Conservation (phyloP, 139 green algal genomes). For the Chlorella sorokiniana region DNA sequence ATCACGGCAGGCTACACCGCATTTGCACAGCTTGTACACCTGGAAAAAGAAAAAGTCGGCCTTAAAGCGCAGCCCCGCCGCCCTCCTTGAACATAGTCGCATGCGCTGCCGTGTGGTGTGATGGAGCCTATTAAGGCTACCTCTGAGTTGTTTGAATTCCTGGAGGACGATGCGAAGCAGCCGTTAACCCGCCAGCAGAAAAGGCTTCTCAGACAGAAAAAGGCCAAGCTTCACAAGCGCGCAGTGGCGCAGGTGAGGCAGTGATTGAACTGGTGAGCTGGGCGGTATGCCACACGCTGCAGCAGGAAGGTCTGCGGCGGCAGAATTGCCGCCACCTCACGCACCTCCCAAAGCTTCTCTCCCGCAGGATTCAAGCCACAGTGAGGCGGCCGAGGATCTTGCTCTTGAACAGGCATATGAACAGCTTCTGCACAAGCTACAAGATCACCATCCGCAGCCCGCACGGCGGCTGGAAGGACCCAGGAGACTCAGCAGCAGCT, state of each 20-base stretch:
- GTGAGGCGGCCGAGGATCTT: neutral
- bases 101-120: neutral
- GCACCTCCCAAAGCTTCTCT: neutral
- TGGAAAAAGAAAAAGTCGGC: too few species aligned
- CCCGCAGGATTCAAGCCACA: slow-evolving; percentile 22
- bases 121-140: too few species aligned
- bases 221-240: neutral
- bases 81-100: too few species aligned
- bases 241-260: slow-evolving; percentile 8
- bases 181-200: neutral
- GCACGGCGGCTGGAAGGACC: neutral
- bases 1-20: too few species aligned
- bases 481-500: neutral
- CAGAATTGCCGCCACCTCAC: neutral
- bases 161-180: neutral
- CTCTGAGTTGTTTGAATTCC: too few species aligned
- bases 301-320: neutral
- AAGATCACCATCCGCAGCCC: neutral
- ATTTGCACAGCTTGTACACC: too few species aligned
- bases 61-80: too few species aligned
- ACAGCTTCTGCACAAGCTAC: slow-evolving; percentile 13
- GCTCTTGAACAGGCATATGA: slow-evolving; percentile 18
- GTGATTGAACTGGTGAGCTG: too few species aligned
- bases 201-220: slow-evolving; percentile 11
- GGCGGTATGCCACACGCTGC: too few species aligned